Conservation (phyloP, 805 yeast genomes). For the Sugiyamaella qingdaonensis region DNA sequence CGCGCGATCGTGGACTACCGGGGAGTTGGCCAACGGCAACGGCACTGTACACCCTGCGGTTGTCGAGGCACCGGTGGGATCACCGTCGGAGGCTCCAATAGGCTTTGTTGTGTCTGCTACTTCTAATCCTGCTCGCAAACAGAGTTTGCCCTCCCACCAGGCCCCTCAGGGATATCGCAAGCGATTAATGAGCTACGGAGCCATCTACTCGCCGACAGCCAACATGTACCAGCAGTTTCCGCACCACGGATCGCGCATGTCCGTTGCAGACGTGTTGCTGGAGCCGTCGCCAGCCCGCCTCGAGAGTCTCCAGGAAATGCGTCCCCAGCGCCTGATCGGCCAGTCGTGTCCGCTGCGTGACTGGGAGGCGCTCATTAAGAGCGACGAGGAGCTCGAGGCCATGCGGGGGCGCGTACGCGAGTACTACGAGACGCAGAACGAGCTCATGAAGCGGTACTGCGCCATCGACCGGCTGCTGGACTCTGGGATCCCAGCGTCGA, state of each 20-base stretch:
- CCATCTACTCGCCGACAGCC: neutral
- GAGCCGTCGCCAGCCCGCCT: slow-evolving; percentile 5
- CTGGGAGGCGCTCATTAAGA: slow-evolving; percentile 36
- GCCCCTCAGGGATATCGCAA: neutral
- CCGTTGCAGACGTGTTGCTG: slow-evolving; percentile 2
- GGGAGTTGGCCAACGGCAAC: neutral
- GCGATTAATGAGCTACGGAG: neutral
- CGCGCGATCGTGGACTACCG: neutral
- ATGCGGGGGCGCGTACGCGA: slow-evolving; percentile 32
- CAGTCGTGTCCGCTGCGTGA: slow-evolving; percentile 35
- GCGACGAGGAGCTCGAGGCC: slow-evolving; percentile 26
- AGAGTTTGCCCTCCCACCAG: neutral
- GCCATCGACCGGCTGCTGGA: slow-evolving; percentile 65
- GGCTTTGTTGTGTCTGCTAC: neutral
- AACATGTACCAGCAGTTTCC: slow-evolving; percentile 5
- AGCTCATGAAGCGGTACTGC: slow-evolving; percentile 48
- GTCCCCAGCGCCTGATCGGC: slow-evolving; percentile 49
- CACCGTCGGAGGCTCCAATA: neutral
- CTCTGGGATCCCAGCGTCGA: slow-evolving; percentile 61
- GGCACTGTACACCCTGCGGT: neutral
- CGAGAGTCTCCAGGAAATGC: slow-evolving; percentile 39
- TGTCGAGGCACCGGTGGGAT: neutral
- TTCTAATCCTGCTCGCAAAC: neutral
- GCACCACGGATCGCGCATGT: slow-evolving; percentile 8
- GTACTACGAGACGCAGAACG: slow-evolving; percentile 59